These are phyloP conservation scores for Tricharina praecox DNA, from an alignment of 495 filamentous ascomycete species.

Conservation along the genomic window DNA sequence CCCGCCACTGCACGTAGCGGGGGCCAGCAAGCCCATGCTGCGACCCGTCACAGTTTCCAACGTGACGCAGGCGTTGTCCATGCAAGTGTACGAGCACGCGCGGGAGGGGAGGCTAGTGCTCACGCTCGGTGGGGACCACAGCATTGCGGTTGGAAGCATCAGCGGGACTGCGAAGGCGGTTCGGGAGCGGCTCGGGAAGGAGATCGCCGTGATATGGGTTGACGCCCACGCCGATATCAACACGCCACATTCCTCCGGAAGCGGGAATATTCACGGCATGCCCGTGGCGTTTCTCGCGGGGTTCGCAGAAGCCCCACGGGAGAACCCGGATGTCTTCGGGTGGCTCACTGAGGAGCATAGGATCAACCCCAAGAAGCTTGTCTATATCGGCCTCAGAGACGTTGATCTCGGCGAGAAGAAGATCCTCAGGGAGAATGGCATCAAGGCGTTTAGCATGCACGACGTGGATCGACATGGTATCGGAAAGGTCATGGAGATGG, in stretches of 20 bases:
- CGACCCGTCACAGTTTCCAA: constrained; percentile 74
- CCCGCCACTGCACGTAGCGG: constrained; percentile 50
- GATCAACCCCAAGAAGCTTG: constrained; percentile 65
- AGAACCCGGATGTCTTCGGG: constrained; percentile 63
- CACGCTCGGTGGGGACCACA: constrained; percentile 91
- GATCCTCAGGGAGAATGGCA: constrained; percentile 67
- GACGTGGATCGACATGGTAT: constrained; percentile 95
- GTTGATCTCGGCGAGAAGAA: constrained; percentile 84
- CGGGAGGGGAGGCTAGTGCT: constrained; percentile 72
- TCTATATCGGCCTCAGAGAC: constrained; percentile 92
- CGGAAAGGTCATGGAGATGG: constrained; percentile 94
- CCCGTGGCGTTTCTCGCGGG: constrained; percentile 85
- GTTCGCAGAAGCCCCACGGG: constrained; percentile 40
- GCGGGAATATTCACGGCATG: constrained; percentile 97
- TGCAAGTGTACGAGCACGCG: constrained; percentile 78
- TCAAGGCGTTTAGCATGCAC: constrained; percentile 97
- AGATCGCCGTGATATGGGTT: constrained; percentile 94
- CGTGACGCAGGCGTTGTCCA: constrained; percentile 62
- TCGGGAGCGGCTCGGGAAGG: constrained; percentile 52
- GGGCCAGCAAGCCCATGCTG: constrained; percentile 46
- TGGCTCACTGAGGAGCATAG: constrained; percentile 56
- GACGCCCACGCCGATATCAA: constrained; percentile 98
- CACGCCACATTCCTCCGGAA: constrained; percentile 71
- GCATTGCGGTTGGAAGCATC: constrained; percentile 86
- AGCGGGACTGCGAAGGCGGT: constrained; percentile 71